phyloP scores from a whole-genome alignment of 2,329 filamentous ascomycete species.

The Hymenoscyphus occultus region DNA sequence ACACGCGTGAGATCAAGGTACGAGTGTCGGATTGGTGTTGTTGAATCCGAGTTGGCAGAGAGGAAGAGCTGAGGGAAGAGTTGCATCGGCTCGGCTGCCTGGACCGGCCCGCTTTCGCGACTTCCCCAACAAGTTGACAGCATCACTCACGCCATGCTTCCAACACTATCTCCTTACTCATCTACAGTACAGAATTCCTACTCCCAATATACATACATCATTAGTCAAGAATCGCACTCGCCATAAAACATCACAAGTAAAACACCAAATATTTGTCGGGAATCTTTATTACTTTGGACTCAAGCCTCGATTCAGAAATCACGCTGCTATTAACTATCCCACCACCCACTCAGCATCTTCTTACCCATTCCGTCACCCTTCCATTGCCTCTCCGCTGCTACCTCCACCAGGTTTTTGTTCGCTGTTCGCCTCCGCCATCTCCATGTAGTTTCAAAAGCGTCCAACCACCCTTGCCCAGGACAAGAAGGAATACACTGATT shows the following conservation, averaged over 20 bases:
- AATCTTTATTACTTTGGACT: constrained; percentile 24
- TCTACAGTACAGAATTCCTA: background rate
- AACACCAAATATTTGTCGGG: background rate
- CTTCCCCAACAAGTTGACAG: too few species aligned
- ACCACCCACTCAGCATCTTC: constrained; percentile 28
- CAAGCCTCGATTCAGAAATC: constrained; percentile 29
- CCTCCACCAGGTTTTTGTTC: constrained; percentile 29
- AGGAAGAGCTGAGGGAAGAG: too few species aligned
- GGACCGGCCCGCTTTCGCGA: too few species aligned
- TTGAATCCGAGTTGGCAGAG: too few species aligned
- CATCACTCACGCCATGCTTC: too few species aligned
- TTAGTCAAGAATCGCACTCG: background rate
- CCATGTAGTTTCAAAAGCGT: constrained; percentile 24
- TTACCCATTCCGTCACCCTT: constrained; percentile 31
- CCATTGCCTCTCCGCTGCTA: constrained; percentile 28
- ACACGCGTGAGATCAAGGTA: background rate
- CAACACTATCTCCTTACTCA: background rate
- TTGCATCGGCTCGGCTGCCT: too few species aligned
- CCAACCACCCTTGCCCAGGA: constrained; percentile 8
- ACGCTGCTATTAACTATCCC: constrained; percentile 32
- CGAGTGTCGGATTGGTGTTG: too few species aligned
- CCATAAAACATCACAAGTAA: constrained; percentile 3
- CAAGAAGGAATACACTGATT: constrained; percentile 13
- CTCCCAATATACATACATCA: background rate
- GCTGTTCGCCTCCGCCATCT: constrained; percentile 30